Evolutionary conservation across 2,329 filamentous ascomycete species (phyloP).

Genomic region (Trichophyton schoenleinii): DNA sequence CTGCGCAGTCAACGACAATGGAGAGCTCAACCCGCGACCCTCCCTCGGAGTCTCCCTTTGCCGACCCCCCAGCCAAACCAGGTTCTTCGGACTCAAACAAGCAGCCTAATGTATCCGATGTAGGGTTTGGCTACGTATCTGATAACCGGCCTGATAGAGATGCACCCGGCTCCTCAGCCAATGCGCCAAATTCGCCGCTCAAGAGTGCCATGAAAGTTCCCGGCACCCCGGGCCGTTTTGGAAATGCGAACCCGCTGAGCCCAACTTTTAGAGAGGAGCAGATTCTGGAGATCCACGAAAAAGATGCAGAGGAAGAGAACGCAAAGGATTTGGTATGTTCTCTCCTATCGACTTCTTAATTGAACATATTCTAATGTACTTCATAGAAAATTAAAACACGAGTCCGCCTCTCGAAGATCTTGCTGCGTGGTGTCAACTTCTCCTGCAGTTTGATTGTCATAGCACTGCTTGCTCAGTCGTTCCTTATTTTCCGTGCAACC

Average conservation of each 20-base stretch:
- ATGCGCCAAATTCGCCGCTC: slow-evolving; percentile 55
- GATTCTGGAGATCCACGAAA: slow-evolving; percentile 71
- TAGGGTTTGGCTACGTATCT: slow-evolving; percentile 84
- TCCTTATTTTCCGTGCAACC: slow-evolving; percentile 86
- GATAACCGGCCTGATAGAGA: slow-evolving; percentile 40
- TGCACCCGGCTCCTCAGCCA: slow-evolving; percentile 40
- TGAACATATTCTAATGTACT: slow-evolving; percentile 24
- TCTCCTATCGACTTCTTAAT: neutral
- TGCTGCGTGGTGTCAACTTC: slow-evolving; percentile 92
- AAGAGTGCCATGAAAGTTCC: slow-evolving; percentile 86
- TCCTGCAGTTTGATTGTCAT: slow-evolving; percentile 92
- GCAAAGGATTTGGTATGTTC: slow-evolving; percentile 68
- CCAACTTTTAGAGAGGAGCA: slow-evolving; percentile 87
- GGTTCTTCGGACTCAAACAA: slow-evolving; percentile 42
- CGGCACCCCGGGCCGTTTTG: slow-evolving; percentile 59
- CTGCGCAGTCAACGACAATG: slow-evolving; percentile 18
- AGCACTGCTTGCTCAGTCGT: slow-evolving; percentile 74
- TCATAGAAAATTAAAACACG: slow-evolving; percentile 78
- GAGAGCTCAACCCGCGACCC: slow-evolving; percentile 39
- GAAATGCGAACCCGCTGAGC: slow-evolving; percentile 61
- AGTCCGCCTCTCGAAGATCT: slow-evolving; percentile 84
- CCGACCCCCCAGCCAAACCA: slow-evolving; percentile 36
- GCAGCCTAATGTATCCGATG: slow-evolving; percentile 57
- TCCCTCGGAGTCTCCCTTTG: slow-evolving; percentile 35
- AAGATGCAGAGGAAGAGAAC: slow-evolving; percentile 71